Evolutionary conservation across 2,329 filamentous ascomycete species (phyloP), one percentile per base, ranked within the genome.

Genomic region (Aspergillus melleus): DNA sequence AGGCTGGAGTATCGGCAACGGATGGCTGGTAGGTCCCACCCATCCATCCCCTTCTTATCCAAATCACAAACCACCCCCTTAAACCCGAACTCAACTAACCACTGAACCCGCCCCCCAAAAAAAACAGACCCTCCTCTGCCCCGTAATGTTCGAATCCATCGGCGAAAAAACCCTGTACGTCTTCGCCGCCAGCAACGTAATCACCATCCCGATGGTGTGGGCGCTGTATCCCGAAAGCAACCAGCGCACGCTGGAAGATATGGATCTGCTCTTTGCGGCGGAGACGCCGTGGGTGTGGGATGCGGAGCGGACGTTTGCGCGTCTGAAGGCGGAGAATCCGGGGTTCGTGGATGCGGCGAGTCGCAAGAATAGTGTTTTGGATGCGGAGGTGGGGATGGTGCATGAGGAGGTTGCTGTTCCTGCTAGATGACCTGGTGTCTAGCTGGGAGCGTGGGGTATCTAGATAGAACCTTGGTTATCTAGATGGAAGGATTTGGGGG

Each of bases 1-100:
- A 0, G 89, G 90, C 0, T 92, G 89, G 90, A 85, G 82, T 14
- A 90, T 92, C 54, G 89, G 90, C 0, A 91, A 91, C 64, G 88
- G 88, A 16, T 90, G 87, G 86, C 72, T 84, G 63, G 77, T 80
- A 61, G 68, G 76, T 69, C 12, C 29, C 22, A 2, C 69, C 11
- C 29, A n/a, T n/a, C 22, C 22, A 3, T 22, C 19, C 20, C 30
- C 16, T 42, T n/a, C 14, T 42, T 16, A 42, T 3, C 16, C 4
- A n/a, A 36, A 4, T 5, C 3, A 36, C 14, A 4, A 6, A 42
- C 36, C 11, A 32, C 30, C 10, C 10, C 32, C 32, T 3, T 22
- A 22, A 22, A 22, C 22, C 22, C 4, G 4, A 36, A 36, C 11
- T 4, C 5, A 16, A 12, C 32, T 12, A 36, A 5, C 4, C 12